Conservation (phyloP, 176 grass and related monocot species). For the Themeda triandra region DNA sequence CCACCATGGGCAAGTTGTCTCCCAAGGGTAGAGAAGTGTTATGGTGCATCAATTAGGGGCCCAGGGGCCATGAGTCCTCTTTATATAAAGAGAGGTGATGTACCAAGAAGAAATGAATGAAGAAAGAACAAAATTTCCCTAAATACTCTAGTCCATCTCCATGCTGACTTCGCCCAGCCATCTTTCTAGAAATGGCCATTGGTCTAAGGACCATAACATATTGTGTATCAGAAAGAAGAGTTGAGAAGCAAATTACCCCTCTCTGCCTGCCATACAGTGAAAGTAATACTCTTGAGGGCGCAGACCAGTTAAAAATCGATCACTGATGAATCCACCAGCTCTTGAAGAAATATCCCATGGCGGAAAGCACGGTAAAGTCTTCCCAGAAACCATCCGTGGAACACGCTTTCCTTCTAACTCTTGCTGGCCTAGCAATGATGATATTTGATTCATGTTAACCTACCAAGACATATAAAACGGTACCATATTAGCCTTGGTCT, state of each 20-base stretch:
- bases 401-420: slow-evolving; percentile 91
- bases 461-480: slow-evolving; percentile 28
- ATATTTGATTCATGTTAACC: slow-evolving; percentile 98
- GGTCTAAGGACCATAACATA: no score
- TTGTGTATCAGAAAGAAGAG: slow-evolving; percentile 12
- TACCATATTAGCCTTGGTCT: background rate
- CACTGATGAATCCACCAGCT: slow-evolving; percentile 81
- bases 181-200: no score
- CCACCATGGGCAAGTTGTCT: no score
- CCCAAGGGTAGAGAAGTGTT: no score
- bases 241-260: slow-evolving; percentile 58
- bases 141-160: no score
- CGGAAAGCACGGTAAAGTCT: slow-evolving; percentile 87
- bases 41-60: no score
- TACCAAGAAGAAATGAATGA: no score
- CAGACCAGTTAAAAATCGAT: slow-evolving; percentile 93
- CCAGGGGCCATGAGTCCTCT: no score
- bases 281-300: slow-evolving; percentile 98
- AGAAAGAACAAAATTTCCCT: no score
- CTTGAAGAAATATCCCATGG: slow-evolving; percentile 80
- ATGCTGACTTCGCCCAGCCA: no score
- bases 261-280: slow-evolving; percentile 98
- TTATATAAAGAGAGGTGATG: no score
- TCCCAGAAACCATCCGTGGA: slow-evolving; percentile 91
- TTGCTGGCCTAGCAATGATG: slow-evolving; percentile 91